Evolutionary conservation across 768 basidiomycete species (phyloP), one percentile per base, ranked within the genome.

Genomic region (Cystobasidium ongulense): DNA sequence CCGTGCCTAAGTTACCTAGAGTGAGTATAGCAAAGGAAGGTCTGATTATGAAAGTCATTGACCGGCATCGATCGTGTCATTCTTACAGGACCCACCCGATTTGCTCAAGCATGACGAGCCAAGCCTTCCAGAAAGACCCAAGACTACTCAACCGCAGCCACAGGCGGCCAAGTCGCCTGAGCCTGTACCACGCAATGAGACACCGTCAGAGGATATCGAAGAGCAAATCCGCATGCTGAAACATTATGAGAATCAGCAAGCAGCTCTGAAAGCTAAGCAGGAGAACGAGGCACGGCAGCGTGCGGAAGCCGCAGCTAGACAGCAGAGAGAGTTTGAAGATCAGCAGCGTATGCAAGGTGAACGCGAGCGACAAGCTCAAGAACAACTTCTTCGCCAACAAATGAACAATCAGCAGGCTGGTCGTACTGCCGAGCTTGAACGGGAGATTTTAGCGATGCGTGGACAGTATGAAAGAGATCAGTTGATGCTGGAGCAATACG

Each of bases 391-490:
- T 63, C 71, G 81, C 39, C 82, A 83, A 81, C 82, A 73, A 57
- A 46, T 72, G 33, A 59, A 33, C 38, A 81, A 89, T 84, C 88
- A 87, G 76, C 86, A 91, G 78, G 91, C 92, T 77, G 87, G 88
- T 74, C 88, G 90, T 76, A 85, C 87, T 35, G 84, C 86, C 67
- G 93, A 98, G 74, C 85, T 94, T 53, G 92, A 99, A 81, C 85
- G 90, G 64, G 90, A 98, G 81, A 83, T 98, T 62, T 85, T 98
- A 61, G 91, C 86, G 11, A 90, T 98, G 90, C 85, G 93, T 59
- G 93, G 96, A 0, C 96, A 98, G 80, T 99, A 92, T 80, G 96
- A 99, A 82, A 87, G 96, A 15, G 95, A 99, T 78, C 96, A 99
- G 80, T 89, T 99, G 77, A 87, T 99, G 81, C 84, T 99, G 67